Percentiles rank a stretch among this genome's conserved stretches.
These are phyloP conservation scores for Lolium multiflorum DNA, from an alignment of 176 grass and related monocot genomes.

Conservation along the genomic window DNA sequence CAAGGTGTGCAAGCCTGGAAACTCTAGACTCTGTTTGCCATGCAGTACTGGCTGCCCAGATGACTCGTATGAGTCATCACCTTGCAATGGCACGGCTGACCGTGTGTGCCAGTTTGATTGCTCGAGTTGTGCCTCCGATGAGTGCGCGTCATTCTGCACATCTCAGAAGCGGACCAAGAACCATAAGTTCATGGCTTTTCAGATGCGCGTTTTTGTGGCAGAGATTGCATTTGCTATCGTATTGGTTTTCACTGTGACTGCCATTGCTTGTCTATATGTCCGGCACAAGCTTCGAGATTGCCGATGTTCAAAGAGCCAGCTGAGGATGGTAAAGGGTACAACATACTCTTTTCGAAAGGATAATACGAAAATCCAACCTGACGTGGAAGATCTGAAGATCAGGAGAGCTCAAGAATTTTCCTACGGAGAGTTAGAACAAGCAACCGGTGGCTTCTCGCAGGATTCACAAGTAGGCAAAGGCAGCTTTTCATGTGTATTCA, in stretches of 20 bases:
- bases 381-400: constrained; percentile 89
- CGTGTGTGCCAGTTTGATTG: constrained; percentile 77
- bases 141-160: constrained; percentile 67
- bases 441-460: constrained; percentile 75
- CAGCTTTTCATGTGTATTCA: constrained; percentile 96
- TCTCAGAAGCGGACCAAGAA: constrained; percentile 56
- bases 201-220: constrained; percentile 85
- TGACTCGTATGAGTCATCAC: constrained; percentile 53
- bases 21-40: constrained; percentile 91
- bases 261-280: constrained; percentile 71
- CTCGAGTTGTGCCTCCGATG: constrained; percentile 63
- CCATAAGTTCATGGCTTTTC: constrained; percentile 63
- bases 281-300: constrained; percentile 71
- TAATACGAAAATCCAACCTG: constrained; percentile 73
- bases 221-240: constrained; percentile 85
- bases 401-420: constrained; percentile 83
- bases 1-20: constrained; percentile 74
- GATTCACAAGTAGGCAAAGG: constrained; percentile 90
- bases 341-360: constrained; percentile 89
- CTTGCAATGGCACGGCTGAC: constrained; percentile 81
- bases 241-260: constrained; percentile 64
- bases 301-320: constrained; percentile 63
- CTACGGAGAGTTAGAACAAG: constrained; percentile 88
- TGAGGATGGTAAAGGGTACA: constrained; percentile 59
- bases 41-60: constrained; percentile 75